These are phyloP conservation scores for Cyclotella choctawhatcheeana DNA, from an alignment of 108 stramenopile genomes.

Conservation along the genomic window DNA sequence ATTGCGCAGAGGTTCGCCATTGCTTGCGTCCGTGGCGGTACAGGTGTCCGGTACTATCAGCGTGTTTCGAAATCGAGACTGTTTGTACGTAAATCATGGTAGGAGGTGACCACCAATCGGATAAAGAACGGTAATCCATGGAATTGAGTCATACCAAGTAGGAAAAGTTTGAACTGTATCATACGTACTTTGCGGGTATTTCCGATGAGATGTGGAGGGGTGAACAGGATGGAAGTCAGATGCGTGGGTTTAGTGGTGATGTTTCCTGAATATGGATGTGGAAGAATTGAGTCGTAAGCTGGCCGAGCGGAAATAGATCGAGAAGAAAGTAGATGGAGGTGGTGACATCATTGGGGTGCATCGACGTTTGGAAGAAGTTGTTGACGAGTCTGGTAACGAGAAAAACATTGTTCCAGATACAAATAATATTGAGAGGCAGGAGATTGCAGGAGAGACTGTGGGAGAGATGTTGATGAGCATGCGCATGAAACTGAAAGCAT, in stretches of 20 bases:
- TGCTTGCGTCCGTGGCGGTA: no score
- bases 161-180: slow-evolving; percentile 77
- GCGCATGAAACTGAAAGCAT: no score
- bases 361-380: slow-evolving; percentile 53
- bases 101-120: slow-evolving; percentile 62
- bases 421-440: no score
- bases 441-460: slow-evolving; percentile 4
- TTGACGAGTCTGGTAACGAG: no score
- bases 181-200: slow-evolving; percentile 76
- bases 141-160: slow-evolving; percentile 27
- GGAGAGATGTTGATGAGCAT: slow-evolving; percentile 23
- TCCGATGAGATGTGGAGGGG: slow-evolving; percentile 38
- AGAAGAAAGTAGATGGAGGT: slow-evolving; percentile 12
- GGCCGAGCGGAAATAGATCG: slow-evolving; percentile 52
- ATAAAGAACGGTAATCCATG: slow-evolving; percentile 56
- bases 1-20: no score
- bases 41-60: no score
- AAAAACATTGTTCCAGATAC: no score
- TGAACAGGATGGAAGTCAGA: slow-evolving; percentile 45
- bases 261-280: slow-evolving; percentile 64
- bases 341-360: slow-evolving; percentile 17
- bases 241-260: slow-evolving; percentile 69
- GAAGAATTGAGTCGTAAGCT: slow-evolving; percentile 54
- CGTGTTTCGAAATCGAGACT: slow-evolving; percentile 69
- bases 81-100: slow-evolving; percentile 72